Evolutionary conservation across 2,329 filamentous ascomycete genomes (phyloP).

Genomic region (Calonectria hawksworthii): DNA sequence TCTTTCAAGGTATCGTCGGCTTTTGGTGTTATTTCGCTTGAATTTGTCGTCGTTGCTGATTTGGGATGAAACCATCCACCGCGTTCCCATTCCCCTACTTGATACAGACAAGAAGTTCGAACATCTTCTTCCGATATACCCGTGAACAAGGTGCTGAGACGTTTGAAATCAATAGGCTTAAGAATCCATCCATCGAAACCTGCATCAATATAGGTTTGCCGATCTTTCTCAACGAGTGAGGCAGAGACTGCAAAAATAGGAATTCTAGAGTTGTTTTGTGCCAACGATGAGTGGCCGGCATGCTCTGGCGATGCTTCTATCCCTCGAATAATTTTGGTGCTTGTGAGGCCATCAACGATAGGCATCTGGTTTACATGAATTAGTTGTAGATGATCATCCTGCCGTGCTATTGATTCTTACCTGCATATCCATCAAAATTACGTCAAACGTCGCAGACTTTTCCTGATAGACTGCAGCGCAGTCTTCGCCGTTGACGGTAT

Average conservation of each 20-base stretch:
- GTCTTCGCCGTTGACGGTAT: constrained; percentile 88
- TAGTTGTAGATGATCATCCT: neutral
- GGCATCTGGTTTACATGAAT: constrained; percentile 77
- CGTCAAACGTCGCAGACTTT: constrained; percentile 75
- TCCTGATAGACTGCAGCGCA: constrained; percentile 81
- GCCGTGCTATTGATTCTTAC: constrained; percentile 60
- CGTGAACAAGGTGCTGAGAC: constrained; percentile 76
- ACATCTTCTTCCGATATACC: constrained; percentile 75
- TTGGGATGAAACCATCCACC: constrained; percentile 81
- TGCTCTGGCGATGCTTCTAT: constrained; percentile 71
- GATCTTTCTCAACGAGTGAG: constrained; percentile 80
- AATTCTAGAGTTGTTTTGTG: constrained; percentile 73
- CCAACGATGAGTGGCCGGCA: constrained; percentile 69
- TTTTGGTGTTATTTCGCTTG: constrained; percentile 45
- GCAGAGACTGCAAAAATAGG: constrained; percentile 92
- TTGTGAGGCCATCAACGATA: constrained; percentile 86
- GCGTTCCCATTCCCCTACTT: constrained; percentile 82
- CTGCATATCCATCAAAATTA: constrained; percentile 94
- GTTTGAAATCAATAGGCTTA: constrained; percentile 87
- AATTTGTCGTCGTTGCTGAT: constrained; percentile 19
- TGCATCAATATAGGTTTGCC: constrained; percentile 77
- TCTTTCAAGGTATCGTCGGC: constrained; percentile 40
- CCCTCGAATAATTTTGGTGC: constrained; percentile 86
- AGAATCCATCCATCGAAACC: constrained; percentile 94
- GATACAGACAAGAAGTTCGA: constrained; percentile 76